Percentiles rank a stretch among this genome's conserved stretches.
These are phyloP conservation scores for Arthromyces matolae DNA, from an alignment of 768 basidiomycete genomes.

Conservation along the genomic window DNA sequence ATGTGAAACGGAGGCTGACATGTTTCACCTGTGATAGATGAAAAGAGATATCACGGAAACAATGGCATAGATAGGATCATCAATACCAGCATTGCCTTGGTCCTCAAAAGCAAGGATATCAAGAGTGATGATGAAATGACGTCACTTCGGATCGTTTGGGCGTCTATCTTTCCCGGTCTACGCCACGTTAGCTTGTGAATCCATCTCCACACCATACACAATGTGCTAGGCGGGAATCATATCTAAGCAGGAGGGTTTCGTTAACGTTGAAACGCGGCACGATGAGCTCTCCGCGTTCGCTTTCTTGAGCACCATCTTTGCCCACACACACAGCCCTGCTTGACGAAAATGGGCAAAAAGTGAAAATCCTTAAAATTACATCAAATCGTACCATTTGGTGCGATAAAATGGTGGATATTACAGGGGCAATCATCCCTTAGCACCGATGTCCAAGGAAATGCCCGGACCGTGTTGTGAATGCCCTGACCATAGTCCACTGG, in stretches of 20 bases:
- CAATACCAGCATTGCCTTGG: no score
- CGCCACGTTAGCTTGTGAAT: conserved; percentile 5
- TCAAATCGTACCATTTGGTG: background rate
- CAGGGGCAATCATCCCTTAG: background rate
- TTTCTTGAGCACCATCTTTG: background rate
- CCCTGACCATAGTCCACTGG: no score
- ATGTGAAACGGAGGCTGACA: no score
- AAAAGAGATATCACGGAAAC: no score
- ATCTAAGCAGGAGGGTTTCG: no score
- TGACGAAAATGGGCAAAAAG: conserved; percentile 7
- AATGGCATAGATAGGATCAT: no score
- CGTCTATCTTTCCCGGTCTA: background rate
- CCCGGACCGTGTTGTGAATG: no score
- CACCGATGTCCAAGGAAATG: conserved; percentile 1
- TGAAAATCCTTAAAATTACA: background rate
- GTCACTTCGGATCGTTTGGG: background rate
- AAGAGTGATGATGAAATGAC: no score
- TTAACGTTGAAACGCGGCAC: background rate
- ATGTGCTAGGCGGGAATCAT: background rate
- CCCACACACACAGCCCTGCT: background rate
- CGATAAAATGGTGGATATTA: background rate
- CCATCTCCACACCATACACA: background rate
- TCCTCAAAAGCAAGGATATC: no score
- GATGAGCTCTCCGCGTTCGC: background rate
- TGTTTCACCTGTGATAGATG: no score